Percentiles rank a stretch among this genome's conserved stretches.
These are phyloP conservation scores for Lobulomyces angularis DNA, from an alignment of 192 early-diverging fungal species.

Conservation along the genomic window DNA sequence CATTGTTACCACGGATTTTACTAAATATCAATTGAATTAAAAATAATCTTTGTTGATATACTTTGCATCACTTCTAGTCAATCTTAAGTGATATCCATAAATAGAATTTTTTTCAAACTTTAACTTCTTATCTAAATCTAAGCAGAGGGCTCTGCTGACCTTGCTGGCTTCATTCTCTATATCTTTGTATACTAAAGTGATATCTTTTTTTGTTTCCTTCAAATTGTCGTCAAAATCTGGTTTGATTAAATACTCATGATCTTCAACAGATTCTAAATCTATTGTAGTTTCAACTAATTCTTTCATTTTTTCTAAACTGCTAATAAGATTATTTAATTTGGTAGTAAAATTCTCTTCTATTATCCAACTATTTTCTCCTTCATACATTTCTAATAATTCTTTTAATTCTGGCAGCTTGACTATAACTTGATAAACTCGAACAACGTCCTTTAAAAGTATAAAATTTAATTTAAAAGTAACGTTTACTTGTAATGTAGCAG, in stretches of 20 bases:
- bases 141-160: slow-evolving; percentile 35
- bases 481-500: slow-evolving; percentile 53
- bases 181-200: slow-evolving; percentile 26
- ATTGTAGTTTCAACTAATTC: slow-evolving; percentile 82
- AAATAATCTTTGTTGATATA: background rate
- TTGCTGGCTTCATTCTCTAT: slow-evolving; percentile 49
- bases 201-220: too few relatives aligned
- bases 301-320: slow-evolving; percentile 53
- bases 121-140: slow-evolving; percentile 76
- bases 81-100: slow-evolving; percentile 75
- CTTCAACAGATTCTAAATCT: slow-evolving; percentile 70
- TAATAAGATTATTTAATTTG: slow-evolving; percentile 32
- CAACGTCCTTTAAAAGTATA: slow-evolving; percentile 51
- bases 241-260: slow-evolving; percentile 79
- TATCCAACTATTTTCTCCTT: slow-evolving; percentile 19
- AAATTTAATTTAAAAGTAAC: slow-evolving; percentile 2
- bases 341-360: slow-evolving; percentile 40
- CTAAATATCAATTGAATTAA: background rate
- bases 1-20: slow-evolving; percentile 51
- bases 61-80: slow-evolving; percentile 48
- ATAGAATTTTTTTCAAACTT: slow-evolving; percentile 76
- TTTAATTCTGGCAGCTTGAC: slow-evolving; percentile 53
- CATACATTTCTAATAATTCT: slow-evolving; percentile 38
- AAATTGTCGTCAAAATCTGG: slow-evolving; percentile 67
- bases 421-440: slow-evolving; percentile 80